Percentiles rank a stretch among this genome's conserved stretches.
These are phyloP conservation scores for Linnemannia zychae DNA, from an alignment of 192 early-diverging fungal genomes.

Conservation along the genomic window DNA sequence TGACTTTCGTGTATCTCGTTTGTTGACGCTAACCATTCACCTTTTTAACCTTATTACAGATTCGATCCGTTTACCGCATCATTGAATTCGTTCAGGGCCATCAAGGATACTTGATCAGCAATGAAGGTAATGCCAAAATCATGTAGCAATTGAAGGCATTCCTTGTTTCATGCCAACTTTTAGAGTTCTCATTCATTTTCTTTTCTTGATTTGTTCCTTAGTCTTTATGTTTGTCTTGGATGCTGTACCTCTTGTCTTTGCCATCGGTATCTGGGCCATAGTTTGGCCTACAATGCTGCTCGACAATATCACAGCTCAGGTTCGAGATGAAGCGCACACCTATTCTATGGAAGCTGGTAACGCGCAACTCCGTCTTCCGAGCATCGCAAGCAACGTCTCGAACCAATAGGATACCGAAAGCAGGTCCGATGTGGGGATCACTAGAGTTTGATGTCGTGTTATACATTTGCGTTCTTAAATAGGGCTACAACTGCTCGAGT, in stretches of 20 bases:
- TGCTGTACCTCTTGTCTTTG: conserved; percentile 34
- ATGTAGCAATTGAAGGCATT: neutral
- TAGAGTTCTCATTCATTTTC: neutral
- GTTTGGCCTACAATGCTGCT: too few relatives aligned
- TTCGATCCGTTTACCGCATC: conserved; percentile 39
- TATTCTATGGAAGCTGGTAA: too few relatives aligned
- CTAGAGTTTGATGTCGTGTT: too few relatives aligned
- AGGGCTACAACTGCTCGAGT: too few relatives aligned
- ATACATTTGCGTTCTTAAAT: too few relatives aligned
- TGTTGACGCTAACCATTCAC: neutral
- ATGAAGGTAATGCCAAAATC: conserved; percentile 14
- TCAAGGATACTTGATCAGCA: conserved; percentile 13
- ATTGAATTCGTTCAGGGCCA: conserved; percentile 35
- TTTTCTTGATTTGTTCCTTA: neutral
- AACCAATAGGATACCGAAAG: too few relatives aligned
- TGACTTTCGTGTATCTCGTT: neutral
- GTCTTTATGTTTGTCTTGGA: conserved; percentile 37
- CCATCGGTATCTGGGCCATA: conserved; percentile 17
- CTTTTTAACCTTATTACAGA: neutral
- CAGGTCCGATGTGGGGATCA: too few relatives aligned
- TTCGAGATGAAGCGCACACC: too few relatives aligned
- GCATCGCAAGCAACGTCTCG: too few relatives aligned
- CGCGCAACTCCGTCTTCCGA: too few relatives aligned
- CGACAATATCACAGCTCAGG: too few relatives aligned
- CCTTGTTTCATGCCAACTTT: neutral